Evolutionary conservation across 1,139 yeast genomes (phyloP).

Genomic region (Diutina pseudorugosa): DNA sequence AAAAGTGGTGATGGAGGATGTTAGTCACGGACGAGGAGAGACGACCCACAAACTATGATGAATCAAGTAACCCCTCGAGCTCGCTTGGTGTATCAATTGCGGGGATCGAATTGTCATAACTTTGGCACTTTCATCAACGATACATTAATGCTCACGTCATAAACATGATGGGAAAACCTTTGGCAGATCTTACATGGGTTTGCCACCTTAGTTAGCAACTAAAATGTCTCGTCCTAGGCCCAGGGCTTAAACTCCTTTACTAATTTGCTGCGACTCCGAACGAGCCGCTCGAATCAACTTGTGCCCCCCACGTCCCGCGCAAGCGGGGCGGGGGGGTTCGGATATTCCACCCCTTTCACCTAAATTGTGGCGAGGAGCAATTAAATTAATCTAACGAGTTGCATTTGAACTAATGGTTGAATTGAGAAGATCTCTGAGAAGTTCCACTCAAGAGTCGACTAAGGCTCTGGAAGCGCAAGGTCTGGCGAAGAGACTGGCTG

Average conservation of each 20-base stretch:
- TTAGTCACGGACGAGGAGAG: neutral
- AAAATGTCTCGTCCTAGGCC: neutral
- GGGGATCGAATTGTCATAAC: no score
- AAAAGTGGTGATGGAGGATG: neutral
- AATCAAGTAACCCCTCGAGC: no score
- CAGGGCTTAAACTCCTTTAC: neutral
- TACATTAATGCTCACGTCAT: no score
- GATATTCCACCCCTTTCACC: neutral
- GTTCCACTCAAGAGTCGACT: neutral
- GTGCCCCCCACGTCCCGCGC: neutral
- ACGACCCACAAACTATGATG: no score
- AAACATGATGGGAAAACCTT: no score
- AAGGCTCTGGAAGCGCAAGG: neutral
- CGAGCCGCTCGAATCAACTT: neutral
- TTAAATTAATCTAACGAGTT: neutral
- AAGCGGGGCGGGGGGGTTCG: neutral
- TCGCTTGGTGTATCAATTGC: no score
- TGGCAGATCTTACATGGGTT: neutral
- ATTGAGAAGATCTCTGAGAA: constrained; percentile 1
- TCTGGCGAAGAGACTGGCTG: neutral
- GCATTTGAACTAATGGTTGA: neutral
- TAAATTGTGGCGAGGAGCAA: neutral
- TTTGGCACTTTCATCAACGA: no score
- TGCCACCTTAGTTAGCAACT: neutral
- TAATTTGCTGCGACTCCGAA: neutral